Percentiles rank a stretch among this genome's conserved stretches.
Conservation (phyloP, 176 grass and related monocot genomes). For the Oryza glaberrima region DNA sequence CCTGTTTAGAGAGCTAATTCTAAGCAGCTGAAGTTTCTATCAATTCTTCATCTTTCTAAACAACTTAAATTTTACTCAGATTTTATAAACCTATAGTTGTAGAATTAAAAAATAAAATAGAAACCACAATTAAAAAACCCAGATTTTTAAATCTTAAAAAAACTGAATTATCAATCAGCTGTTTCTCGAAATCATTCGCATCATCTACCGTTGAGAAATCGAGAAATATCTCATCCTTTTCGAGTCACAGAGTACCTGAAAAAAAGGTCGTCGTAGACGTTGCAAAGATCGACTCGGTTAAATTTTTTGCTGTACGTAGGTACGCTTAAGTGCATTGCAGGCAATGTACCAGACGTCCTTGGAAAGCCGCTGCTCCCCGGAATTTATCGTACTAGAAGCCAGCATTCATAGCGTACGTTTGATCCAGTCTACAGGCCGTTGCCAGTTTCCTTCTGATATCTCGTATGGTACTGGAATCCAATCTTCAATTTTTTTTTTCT, state of each 20-base stretch:
- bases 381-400: not conserved
- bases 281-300: not conserved
- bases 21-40: too few species aligned
- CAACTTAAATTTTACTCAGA: too few species aligned
- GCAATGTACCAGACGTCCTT: not conserved
- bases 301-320: not conserved
- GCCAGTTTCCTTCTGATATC: not conserved
- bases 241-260: not conserved
- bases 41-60: too few species aligned
- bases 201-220: not conserved
- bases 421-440: conserved; percentile 2
- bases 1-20: too few species aligned
- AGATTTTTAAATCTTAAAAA: too few species aligned
- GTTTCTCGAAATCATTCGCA: too few species aligned
- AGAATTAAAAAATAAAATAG: too few species aligned
- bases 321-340: not conserved
- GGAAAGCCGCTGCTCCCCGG: not conserved
- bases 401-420: not conserved
- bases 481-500: too few species aligned
- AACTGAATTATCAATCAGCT: too few species aligned
- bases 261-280: not conserved
- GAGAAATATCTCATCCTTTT: not conserved
- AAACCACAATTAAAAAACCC: too few species aligned
- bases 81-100: too few species aligned
- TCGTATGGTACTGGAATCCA: not conserved